phyloP scores from a whole-genome alignment of 225 moss, liverwort and hornwort genomes.

The Lunularia cruciata region DNA sequence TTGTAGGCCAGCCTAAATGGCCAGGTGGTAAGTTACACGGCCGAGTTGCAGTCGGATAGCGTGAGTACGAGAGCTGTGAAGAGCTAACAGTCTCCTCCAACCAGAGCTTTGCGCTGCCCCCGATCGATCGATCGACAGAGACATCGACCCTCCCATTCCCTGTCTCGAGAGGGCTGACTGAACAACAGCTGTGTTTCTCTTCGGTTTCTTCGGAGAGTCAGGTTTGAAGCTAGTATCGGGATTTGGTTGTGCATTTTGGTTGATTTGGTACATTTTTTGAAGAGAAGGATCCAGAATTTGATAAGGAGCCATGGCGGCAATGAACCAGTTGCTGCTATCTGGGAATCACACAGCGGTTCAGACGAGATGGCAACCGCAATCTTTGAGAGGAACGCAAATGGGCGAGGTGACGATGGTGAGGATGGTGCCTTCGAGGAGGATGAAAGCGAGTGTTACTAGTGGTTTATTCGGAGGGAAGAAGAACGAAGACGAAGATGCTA shows the following conservation, averaged over 20 bases:
- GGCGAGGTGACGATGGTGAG: constrained; percentile 18
- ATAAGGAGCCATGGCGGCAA: constrained; percentile 39
- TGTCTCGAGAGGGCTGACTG: no score
- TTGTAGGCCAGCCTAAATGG: no score
- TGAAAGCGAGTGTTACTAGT: constrained; percentile 21
- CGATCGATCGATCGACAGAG: not conserved
- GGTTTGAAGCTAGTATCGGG: not conserved
- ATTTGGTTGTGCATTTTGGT: not conserved
- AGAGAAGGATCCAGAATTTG: no score
- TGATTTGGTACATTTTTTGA: not conserved
- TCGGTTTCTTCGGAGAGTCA: not conserved
- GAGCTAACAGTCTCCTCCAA: not conserved
- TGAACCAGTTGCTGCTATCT: constrained; percentile 21
- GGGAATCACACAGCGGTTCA: constrained; percentile 29
- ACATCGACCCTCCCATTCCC: not conserved
- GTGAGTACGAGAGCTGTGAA: not conserved
- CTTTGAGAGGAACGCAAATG: constrained; percentile 24
- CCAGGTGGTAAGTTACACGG: no score
- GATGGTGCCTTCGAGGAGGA: constrained; percentile 11
- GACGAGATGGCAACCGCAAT: constrained; percentile 27
- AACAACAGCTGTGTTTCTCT: no score
- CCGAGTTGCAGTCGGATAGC: no score
- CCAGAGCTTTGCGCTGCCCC: not conserved
- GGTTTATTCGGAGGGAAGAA: constrained; percentile 38
- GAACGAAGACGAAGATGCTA: constrained; percentile 32